Evolutionary conservation across 2,329 filamentous ascomycete genomes (phyloP), one percentile per base, ranked within the genome.

Genomic region (Pyricularia pennisetigena): DNA sequence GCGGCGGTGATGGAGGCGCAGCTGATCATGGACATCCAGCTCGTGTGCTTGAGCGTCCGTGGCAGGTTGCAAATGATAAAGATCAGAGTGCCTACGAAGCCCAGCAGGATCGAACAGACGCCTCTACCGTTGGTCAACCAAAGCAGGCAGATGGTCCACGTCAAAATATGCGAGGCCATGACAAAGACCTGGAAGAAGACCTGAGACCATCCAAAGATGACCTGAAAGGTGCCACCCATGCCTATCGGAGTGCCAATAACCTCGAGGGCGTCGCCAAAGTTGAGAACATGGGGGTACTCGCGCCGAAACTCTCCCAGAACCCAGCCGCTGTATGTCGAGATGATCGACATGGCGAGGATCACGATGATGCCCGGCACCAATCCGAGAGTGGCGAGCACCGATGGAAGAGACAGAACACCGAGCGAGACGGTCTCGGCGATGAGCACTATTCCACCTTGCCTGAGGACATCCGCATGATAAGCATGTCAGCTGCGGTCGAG

Each of bases 341-440:
- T 79, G 20, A 88, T 84, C 64, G 90, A 80, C 67, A 81, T 84
- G 29, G 90, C 83, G 70, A 92, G 82, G 62, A 91, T 92, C 74
- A 92, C 75, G 70, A 92, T 85, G 68, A 93, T 79, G n/a, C 90
- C 90, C 0, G 90, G 90, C 1, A 90, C 88, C 16, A 93, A 82
- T 4, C 90, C 90, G 62, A 93, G 82, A 14, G 88, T 80, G 2
- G 90, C 89, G 74, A 93, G 88, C 0, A 90, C 91, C 74, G 88
- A 91, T 0, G 90, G 90, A 70, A 93, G 91, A 0, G 89, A 92
- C 79, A 93, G 90, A 75, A 82, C 81, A 0, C 80, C 80, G n/a
- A 82, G 78, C 0, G 79, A 81, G 68, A 82, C 79, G 1, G 80
- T 81, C 68, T 82, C 80, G 16, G 80, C 80, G 66, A 82, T 78